Evolutionary conservation across 1,284 basidiomycete species (phyloP), one percentile per base, ranked within the genome.

Genomic region (Naganishia liquefaciens): DNA sequence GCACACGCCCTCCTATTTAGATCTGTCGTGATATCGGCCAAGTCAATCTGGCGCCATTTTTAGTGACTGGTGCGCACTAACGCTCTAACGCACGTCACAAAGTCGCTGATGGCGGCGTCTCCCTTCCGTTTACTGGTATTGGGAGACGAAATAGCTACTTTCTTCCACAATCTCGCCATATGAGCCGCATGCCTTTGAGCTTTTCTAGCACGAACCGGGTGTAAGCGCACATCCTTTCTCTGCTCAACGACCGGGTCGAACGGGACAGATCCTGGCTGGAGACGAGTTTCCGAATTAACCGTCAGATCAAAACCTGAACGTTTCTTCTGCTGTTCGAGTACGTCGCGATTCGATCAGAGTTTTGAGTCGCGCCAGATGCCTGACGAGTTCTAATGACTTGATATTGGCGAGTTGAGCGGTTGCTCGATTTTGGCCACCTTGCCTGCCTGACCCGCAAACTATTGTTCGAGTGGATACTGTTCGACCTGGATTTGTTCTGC

Each of bases 241-340:
- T 13, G 49, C 50, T 37, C 13, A 33, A 52, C 33, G 11, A 11
- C 30, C 10, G 46, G 46, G 25, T 49, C 46, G n/a, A 25, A 21
- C 2, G 11, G 46, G 11, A 5, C 11, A 3, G 13, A 21, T 33
- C 21, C 17, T 15, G 44, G 19, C n/a, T 2, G 30, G 5, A 17
- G 21, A 17, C 49, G 28, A 13, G 3, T 49, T 33, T 33, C 49
- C 5, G 25, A 25, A 9, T 46, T 49, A 30, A 58, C 21, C 2
- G 55, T 15, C 19, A 60, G 30, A 47, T 60, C 57, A 13, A 49
- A 44, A 6, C 49, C 33, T 4, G 49, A 33, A 19, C 37, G 43
- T 21, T 57, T 43, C 46, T 49, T 49, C 37, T 60, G 28, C 33
- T 49, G 33, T 50, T 60, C 21, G 1, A 49, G 54, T 30, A 30